Conservation (phyloP, 352 stramenopile species). For the Pythium folliculosum region DNA sequence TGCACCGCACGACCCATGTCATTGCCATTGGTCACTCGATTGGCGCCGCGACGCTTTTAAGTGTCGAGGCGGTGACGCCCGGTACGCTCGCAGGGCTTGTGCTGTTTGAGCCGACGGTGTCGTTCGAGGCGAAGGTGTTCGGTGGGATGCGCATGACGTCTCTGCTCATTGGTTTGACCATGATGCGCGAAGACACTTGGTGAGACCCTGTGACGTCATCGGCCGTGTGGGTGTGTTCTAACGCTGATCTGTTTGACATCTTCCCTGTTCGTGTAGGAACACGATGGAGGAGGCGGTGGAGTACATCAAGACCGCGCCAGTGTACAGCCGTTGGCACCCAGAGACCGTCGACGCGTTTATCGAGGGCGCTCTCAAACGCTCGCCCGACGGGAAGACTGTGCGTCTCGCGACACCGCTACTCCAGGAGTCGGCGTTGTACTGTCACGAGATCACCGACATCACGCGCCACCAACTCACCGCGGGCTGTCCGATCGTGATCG, state of each 20-base stretch:
- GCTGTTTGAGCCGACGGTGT: slow-evolving; percentile 2
- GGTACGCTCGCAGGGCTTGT: slow-evolving; percentile 7
- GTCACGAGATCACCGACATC: slow-evolving; percentile 11
- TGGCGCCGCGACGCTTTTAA: slow-evolving; percentile 7
- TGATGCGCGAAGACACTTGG: slow-evolving; percentile 10
- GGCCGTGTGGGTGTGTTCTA: neutral
- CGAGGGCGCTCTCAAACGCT: neutral
- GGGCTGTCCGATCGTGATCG: slow-evolving; percentile 3
- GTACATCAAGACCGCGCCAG: slow-evolving; percentile 11
- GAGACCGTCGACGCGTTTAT: slow-evolving; percentile 15
- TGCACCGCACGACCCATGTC: neutral
- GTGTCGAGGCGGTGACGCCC: neutral
- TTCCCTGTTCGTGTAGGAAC: slow-evolving; percentile 2
- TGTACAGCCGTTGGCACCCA: slow-evolving; percentile 8
- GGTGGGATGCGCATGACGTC: neutral
- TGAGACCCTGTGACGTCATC: neutral
- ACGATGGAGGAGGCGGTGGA: slow-evolving; percentile 8
- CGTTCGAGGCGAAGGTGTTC: neutral
- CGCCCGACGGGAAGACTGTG: neutral
- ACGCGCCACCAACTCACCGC: neutral
- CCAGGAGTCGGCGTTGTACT: slow-evolving; percentile 25
- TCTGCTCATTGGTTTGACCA: neutral
- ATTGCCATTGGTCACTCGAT: slow-evolving; percentile 20
- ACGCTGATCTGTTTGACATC: neutral
- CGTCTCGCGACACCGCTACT: slow-evolving; percentile 14